Base-by-base conservation (phyloP, 306 rosid genomes). In the Sechiopsis laciniata region DNA sequence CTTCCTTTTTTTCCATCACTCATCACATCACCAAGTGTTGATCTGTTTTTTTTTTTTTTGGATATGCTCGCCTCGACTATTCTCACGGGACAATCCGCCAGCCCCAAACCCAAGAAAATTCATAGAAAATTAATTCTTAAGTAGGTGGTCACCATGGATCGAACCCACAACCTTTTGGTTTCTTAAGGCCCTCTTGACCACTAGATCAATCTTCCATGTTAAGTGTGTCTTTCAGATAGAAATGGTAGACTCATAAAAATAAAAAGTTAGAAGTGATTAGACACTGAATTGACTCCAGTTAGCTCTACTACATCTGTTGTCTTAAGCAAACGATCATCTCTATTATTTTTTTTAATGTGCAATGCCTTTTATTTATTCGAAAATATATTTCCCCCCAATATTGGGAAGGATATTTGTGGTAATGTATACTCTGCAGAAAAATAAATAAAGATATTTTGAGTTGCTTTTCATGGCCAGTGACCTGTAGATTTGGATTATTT, bases 391-490 rank as follows among this genome's bases (percentile, higher is more conserved):
- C 2, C 46, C 16, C 16, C 10, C 54, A 19, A 19, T 42, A 11
- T 11, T 10, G 15, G 17, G 6, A 50, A 66, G 55, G 35, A 66
- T 9, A 16, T 19, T 20, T 66, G 17, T 65, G 10, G 55, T 66
- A 66, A 66, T 66, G 29, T n/a, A 66, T 66, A 66, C 21, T 45
- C 55, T 40, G 71, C 16, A 42, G 32, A 42, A 12, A 10, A 45
- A 66, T 12, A 45, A 19, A 2, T 6, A 19, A 19, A 45, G 17
- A 19, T 66, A 19, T 42, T 42, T 42, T 5, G 54, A 12, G 55
- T 66, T 42, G 10, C 17, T 66, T 11, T 66, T 66, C 55, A 0
- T 14, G 13, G 14, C 57, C 14, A 7, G 17, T 21, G 17, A 13
- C 42, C 8, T 14, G 42, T 48, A 46, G 55, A 68, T 68, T 8